Evolutionary conservation across 108 stramenopile species (phyloP).

Genomic region (Stephanodiscus minutulus): DNA sequence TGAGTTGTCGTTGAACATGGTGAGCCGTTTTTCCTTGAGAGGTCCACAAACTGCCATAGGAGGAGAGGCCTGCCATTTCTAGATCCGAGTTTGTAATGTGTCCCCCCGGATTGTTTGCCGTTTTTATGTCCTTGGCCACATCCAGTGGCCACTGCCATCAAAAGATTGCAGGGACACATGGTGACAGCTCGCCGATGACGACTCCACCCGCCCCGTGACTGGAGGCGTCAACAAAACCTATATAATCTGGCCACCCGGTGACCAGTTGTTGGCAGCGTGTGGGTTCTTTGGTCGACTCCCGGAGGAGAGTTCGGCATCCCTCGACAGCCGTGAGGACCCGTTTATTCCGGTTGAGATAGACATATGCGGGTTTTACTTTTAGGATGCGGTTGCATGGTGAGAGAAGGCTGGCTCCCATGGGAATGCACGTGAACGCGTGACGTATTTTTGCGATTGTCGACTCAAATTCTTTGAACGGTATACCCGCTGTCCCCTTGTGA

Average conservation of each 20-base stretch:
- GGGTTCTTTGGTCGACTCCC: too few relatives aligned
- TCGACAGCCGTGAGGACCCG: not conserved
- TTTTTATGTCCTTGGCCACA: not conserved
- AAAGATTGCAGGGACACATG: too few relatives aligned
- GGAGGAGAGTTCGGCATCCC: not conserved
- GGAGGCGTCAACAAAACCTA: not conserved
- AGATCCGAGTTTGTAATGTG: not conserved
- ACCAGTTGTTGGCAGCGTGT: too few relatives aligned
- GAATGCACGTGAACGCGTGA: too few relatives aligned
- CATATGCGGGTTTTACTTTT: not conserved
- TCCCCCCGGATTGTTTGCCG: not conserved
- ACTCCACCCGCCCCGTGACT: not conserved
- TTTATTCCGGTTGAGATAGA: constrained; percentile 13
- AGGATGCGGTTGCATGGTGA: constrained; percentile 13
- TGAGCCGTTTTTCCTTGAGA: too few relatives aligned
- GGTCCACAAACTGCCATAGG: too few relatives aligned
- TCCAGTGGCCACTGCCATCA: not conserved
- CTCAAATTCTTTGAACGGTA: too few relatives aligned
- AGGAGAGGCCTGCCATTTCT: too few relatives aligned
- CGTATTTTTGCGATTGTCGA: too few relatives aligned
- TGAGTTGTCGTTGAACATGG: too few relatives aligned
- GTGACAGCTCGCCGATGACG: too few relatives aligned
- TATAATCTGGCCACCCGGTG: too few relatives aligned
- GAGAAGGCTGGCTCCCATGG: constrained; percentile 1
- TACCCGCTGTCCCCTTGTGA: not conserved